Evolutionary conservation across 2,329 filamentous ascomycete genomes (phyloP).

Genomic region (Cladophialophora bantiana): DNA sequence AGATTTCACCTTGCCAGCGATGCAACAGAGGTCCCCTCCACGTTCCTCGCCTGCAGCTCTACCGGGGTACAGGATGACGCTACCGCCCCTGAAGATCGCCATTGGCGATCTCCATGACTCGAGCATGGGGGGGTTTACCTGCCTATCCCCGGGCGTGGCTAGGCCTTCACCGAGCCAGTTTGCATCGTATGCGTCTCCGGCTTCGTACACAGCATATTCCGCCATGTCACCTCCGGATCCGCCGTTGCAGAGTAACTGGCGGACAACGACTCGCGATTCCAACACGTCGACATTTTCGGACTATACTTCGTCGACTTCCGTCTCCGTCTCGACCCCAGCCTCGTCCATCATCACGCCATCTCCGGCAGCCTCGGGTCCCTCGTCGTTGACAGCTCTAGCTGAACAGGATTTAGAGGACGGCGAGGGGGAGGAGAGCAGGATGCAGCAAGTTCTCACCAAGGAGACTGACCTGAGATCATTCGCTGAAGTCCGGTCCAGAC

Average conservation of each 20-base stretch:
- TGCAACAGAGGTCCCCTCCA: conserved; percentile 49
- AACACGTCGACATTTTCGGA: conserved; percentile 35
- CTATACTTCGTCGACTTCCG: conserved; percentile 28
- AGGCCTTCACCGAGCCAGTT: conserved; percentile 40
- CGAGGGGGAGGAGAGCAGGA: background rate
- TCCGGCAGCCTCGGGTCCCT: conserved; percentile 25
- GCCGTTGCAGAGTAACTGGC: conserved; percentile 43
- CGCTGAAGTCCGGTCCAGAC: background rate
- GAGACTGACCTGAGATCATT: background rate
- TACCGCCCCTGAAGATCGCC: conserved; percentile 52
- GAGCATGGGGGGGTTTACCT: conserved; percentile 39
- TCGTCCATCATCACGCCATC: conserved; percentile 32
- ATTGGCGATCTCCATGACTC: conserved; percentile 47
- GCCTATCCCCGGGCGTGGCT: conserved; percentile 40
- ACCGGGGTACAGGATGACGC: conserved; percentile 46
- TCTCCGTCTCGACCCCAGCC: conserved; percentile 30
- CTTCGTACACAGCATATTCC: conserved; percentile 46
- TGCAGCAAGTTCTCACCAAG: background rate
- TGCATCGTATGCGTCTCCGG: conserved; percentile 45
- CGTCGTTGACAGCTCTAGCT: conserved; percentile 8
- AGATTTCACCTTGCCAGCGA: conserved; percentile 48
- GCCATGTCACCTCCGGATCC: conserved; percentile 49
- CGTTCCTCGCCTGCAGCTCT: conserved; percentile 45
- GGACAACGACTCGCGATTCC: conserved; percentile 32
- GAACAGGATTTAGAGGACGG: conserved; percentile 17